Evolutionary conservation across 805 yeast genomes (phyloP).

Genomic region (Ascoidea rubescens): DNA sequence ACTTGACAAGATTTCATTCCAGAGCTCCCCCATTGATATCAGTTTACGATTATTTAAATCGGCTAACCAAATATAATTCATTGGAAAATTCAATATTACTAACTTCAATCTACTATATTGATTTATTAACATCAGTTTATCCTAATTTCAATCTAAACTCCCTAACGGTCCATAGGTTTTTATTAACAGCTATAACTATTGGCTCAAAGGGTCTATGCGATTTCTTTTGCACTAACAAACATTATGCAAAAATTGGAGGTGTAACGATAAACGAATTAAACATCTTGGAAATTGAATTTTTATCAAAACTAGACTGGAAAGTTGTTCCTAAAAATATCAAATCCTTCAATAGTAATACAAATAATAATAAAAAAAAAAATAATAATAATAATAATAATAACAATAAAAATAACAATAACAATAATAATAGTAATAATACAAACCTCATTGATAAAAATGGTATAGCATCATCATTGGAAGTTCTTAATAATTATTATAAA

Average conservation of each 20-base stretch:
- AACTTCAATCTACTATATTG: constrained; percentile 81
- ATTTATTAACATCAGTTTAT: constrained; percentile 63
- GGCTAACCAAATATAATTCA: constrained; percentile 74
- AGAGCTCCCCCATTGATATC: constrained; percentile 85
- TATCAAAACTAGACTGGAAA: constrained; percentile 66
- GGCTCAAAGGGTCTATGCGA: constrained; percentile 89
- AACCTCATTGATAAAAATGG: constrained; percentile 8
- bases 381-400: constrained; percentile 9
- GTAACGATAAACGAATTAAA: constrained; percentile 73
- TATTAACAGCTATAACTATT: constrained; percentile 80
- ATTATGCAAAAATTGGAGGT: constrained; percentile 95
- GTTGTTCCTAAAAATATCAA: constrained; percentile 43
- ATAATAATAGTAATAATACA: neutral
- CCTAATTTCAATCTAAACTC: constrained; percentile 76
- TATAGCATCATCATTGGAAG: constrained; percentile 22
- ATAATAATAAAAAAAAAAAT: constrained; percentile 11
- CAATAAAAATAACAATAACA: neutral
- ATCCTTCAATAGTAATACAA: constrained; percentile 21
- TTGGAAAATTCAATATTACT: constrained; percentile 74
- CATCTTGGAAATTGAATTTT: constrained; percentile 77
- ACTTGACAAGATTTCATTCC: constrained; percentile 83
- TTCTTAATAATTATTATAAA: constrained; percentile 32
- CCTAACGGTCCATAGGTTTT: constrained; percentile 83
- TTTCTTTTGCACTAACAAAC: constrained; percentile 83
- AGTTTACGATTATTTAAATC: constrained; percentile 56